These are phyloP conservation scores for Gnomoniopsis smithogilvyi DNA, from an alignment of 2,329 filamentous ascomycete genomes.

Conservation along the genomic window DNA sequence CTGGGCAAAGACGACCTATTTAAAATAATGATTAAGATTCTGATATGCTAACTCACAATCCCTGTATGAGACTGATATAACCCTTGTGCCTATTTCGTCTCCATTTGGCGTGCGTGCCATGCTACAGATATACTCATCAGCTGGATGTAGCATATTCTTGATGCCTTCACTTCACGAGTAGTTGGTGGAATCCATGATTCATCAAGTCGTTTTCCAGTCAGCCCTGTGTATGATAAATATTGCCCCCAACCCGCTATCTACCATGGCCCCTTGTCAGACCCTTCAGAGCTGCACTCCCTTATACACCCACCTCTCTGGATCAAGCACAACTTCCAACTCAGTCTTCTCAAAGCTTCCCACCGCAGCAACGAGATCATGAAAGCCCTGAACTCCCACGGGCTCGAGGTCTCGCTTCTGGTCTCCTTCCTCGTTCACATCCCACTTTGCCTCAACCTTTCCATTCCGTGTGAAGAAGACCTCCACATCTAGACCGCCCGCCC, in stretches of 20 bases:
- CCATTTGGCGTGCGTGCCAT: too few species aligned
- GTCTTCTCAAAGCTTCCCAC: neutral
- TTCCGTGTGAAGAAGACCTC: constrained; percentile 70
- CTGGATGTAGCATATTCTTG: too few species aligned
- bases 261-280: neutral
- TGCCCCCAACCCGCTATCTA: too few species aligned
- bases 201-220: neutral
- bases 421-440: constrained; percentile 73
- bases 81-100: too few species aligned
- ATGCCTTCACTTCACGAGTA: too few species aligned
- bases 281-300: constrained; percentile 11
- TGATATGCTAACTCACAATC: too few species aligned
- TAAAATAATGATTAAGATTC: too few species aligned
- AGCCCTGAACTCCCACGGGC: constrained; percentile 65
- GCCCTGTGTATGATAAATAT: neutral
- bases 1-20: too few species aligned
- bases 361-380: constrained; percentile 48
- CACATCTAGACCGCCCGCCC: constrained; percentile 31
- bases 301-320: constrained; percentile 57
- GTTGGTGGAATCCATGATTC: too few species aligned
- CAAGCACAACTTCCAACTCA: constrained; percentile 48
- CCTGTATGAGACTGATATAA: too few species aligned
- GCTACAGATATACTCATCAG: too few species aligned
- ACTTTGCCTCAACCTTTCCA: constrained; percentile 56
- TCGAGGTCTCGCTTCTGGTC: constrained; percentile 61